Conservation (phyloP, 305 asterid species). For the Lippia alba region DNA sequence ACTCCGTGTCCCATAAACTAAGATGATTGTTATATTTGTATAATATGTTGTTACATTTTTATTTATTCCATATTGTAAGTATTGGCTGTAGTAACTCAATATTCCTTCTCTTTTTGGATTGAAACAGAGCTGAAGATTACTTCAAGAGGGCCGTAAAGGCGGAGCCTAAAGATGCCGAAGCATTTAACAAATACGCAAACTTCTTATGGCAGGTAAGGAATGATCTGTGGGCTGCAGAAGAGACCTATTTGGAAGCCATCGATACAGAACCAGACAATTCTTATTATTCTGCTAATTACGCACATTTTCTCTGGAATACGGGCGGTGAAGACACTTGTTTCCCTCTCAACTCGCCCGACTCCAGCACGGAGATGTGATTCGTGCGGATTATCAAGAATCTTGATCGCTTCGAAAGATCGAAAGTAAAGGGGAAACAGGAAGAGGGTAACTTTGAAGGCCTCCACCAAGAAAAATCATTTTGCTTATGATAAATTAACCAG, state of each 20-base stretch:
- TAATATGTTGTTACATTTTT: no score
- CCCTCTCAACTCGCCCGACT: constrained; percentile 58
- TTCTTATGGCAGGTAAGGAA: constrained; percentile 80
- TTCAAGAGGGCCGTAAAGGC: constrained; percentile 74
- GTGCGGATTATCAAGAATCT: not conserved
- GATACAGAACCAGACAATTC: constrained; percentile 73
- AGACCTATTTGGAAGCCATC: constrained; percentile 81
- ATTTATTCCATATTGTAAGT: no score
- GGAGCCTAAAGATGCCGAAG: constrained; percentile 94
- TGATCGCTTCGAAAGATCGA: not conserved
- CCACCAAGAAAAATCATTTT: constrained; percentile 4
- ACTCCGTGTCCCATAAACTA: no score
- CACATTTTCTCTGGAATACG: constrained; percentile 89
- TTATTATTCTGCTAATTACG: constrained; percentile 80
- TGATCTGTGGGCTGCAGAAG: constrained; percentile 90
- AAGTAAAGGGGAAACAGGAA: constrained; percentile 1
- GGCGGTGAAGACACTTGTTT: constrained; percentile 96
- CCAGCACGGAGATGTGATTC: constrained; percentile 34
- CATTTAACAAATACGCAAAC: constrained; percentile 78
- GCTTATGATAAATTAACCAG: constrained; percentile 16
- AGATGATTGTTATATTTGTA: no score
- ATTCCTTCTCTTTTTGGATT: constrained; percentile 15
- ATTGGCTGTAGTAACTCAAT: constrained; percentile 3
- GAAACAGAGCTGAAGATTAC: constrained; percentile 86
- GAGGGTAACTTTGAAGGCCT: not conserved